Base-by-base conservation (phyloP, 106 monocot species). In the Allium sativum region DNA sequence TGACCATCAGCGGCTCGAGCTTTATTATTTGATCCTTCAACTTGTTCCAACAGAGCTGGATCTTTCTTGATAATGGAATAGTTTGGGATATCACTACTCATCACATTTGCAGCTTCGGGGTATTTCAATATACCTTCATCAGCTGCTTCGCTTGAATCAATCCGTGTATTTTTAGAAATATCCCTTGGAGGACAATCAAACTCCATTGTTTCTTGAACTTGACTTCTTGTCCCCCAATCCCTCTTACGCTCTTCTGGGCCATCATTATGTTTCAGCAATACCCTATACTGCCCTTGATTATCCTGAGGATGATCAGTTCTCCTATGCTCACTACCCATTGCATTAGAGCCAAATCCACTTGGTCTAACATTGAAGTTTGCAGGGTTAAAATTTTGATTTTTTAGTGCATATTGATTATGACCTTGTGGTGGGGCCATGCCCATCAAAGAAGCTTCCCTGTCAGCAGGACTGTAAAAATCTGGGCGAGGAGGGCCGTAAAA, bases 191-290 rank as follows among this genome's bases (percentile, higher is more conserved):
- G 45, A 19, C 40, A 21, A 44, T 21, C 65, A 53, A 59, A 14
- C 12, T 66, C 59, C 16, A 16, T 43, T 44, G 11, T 18, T 21
- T 71, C 71, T 14, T 68, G 18, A 40, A 48, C 60, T 20, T 52
- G 51, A 42, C 20, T 45, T 51, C 51, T 64, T 13, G 9, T 58
- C 8, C 18, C 48, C 41, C 19, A 45, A 61, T 20, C 53, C 40
- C 8, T 53, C 65, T 71, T 59, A 48, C 68, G 67, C 58, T 46
- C 53, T 59, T 63, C 73, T 53, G 10, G 51, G 10, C 65, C 41
- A 72, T 74, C 84, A 75, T 81, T 86, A 7, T 84, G 75, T 40
- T 87, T 82, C 66, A 81, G 62, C 42, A 96, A 70, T 65, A 82
- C 81, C 72, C 53, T 82, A 42, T 62, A 85, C 31, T 69, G 78